Conservation (phyloP, 192 early-diverging fungal species). For the Irineochytrium annulatum region DNA sequence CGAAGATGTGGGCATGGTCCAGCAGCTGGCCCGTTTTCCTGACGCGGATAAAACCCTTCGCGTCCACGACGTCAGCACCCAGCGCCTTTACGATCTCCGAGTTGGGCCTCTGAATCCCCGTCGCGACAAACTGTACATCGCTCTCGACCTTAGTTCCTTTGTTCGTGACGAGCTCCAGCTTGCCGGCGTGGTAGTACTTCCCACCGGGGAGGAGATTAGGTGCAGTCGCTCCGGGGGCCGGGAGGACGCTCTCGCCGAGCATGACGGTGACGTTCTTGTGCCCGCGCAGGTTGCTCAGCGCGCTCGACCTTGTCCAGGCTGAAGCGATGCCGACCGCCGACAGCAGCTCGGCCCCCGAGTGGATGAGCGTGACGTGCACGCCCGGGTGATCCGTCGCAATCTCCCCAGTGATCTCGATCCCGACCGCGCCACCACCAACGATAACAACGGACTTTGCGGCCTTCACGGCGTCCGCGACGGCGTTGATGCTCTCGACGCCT, state of each 20-base stretch:
- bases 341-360: conserved; percentile 44
- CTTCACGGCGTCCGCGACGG: conserved; percentile 41
- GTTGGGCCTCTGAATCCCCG: conserved; percentile 68
- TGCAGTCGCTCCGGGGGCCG: conserved; percentile 21
- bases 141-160: conserved; percentile 42
- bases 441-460: conserved; percentile 48
- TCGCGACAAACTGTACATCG: conserved; percentile 66
- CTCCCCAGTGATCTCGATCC: conserved; percentile 76
- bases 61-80: conserved; percentile 48
- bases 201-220: conserved; percentile 29
- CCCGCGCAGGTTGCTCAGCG: conserved; percentile 17
- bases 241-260: conserved; percentile 41
- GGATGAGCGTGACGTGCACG: conserved; percentile 61
- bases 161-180: conserved; percentile 36
- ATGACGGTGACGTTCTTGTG: conserved; percentile 49
- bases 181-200: conserved; percentile 3
- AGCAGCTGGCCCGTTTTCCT: conserved; percentile 68
- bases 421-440: conserved; percentile 70
- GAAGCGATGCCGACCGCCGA: background rate
- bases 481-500: conserved; percentile 23
- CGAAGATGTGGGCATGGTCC: conserved; percentile 64
- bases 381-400: conserved; percentile 56
- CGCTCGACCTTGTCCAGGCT: conserved; percentile 4
- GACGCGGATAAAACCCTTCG: conserved; percentile 57
- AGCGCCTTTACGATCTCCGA: conserved; percentile 50